phyloP scores from a whole-genome alignment of 345 rosid genomes.

The Excoecaria cochinchinensis region DNA sequence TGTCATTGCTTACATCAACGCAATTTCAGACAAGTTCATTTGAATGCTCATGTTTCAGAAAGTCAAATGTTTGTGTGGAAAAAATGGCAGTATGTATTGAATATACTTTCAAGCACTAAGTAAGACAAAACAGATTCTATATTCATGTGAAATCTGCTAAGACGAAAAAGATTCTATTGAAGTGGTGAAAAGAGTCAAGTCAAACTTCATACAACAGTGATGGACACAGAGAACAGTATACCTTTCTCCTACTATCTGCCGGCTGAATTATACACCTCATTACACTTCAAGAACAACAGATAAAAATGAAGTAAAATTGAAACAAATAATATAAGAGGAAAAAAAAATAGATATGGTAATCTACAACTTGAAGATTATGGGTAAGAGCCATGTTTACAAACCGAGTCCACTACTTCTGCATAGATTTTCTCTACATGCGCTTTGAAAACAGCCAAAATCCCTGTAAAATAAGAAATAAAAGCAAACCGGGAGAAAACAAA shows the following conservation, averaged over 20 bases:
- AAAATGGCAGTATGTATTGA: neutral
- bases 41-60: neutral
- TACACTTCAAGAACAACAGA: slow-evolving; percentile 26
- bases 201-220: slow-evolving; percentile 29
- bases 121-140: slow-evolving; percentile 2
- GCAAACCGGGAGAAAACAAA: too few species aligned
- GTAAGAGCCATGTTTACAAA: slow-evolving; percentile 26
- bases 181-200: slow-evolving; percentile 13
- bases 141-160: slow-evolving; percentile 1
- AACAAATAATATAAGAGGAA: neutral
- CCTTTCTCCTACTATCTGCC: slow-evolving; percentile 31
- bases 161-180: slow-evolving; percentile 2
- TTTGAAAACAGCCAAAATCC: slow-evolving; percentile 11
- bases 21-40: neutral
- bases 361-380: slow-evolving; percentile 34
- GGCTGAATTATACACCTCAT: slow-evolving; percentile 36
- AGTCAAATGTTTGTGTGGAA: neutral
- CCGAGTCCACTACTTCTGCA: slow-evolving; percentile 6
- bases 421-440: neutral
- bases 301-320: slow-evolving; percentile 24
- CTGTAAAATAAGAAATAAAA: too few species aligned
- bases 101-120: neutral
- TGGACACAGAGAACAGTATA: slow-evolving; percentile 24
- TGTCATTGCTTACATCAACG: slow-evolving; percentile 3
- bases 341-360: slow-evolving; percentile 11